These are phyloP conservation scores for Spathaspora sp. DNA, from an alignment of 1,139 yeast genomes.

Conservation along the genomic window DNA sequence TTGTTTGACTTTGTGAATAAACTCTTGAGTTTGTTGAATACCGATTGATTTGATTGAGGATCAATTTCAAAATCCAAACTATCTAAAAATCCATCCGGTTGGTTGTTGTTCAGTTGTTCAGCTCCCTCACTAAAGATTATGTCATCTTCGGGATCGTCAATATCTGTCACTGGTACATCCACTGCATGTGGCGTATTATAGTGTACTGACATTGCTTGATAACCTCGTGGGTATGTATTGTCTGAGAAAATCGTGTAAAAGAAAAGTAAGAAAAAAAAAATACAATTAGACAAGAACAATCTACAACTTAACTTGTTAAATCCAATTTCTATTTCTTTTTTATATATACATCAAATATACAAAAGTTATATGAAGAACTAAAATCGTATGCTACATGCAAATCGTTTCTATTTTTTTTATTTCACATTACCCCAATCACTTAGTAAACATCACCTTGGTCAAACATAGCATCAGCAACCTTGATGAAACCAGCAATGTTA, in stretches of 20 bases:
- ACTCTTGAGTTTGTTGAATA: slow-evolving; percentile 10
- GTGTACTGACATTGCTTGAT: slow-evolving; percentile 8
- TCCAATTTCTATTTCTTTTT: background rate
- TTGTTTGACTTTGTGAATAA: slow-evolving; percentile 7
- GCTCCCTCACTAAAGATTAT: slow-evolving; percentile 24
- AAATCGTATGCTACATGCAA: slow-evolving; percentile 2
- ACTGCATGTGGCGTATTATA: slow-evolving; percentile 32
- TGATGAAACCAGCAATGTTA: slow-evolving; percentile 97
- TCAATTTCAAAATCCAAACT: slow-evolving; percentile 23
- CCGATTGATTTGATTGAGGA: slow-evolving; percentile 1
- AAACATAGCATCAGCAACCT: slow-evolving; percentile 98
- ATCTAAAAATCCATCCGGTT: slow-evolving; percentile 15
- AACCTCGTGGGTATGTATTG: background rate
- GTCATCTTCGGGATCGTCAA: slow-evolving; percentile 57
- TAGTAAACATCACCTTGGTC: slow-evolving; percentile 90
- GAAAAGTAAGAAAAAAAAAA: too few relatives aligned
- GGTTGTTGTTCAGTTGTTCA: background rate
- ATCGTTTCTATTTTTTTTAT: background rate
- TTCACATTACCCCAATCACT: slow-evolving; percentile 3
- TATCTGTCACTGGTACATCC: slow-evolving; percentile 58
- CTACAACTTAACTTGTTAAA: too few relatives aligned
- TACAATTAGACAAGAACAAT: too few relatives aligned
- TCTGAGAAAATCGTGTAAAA: background rate
- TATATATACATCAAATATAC: slow-evolving; percentile 1
- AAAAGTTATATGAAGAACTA: slow-evolving; percentile 1